Evolutionary conservation across 148 eudicot genomes (phyloP), one percentile per base, ranked within the genome.

Genomic region (Rhododendron ovatum): DNA sequence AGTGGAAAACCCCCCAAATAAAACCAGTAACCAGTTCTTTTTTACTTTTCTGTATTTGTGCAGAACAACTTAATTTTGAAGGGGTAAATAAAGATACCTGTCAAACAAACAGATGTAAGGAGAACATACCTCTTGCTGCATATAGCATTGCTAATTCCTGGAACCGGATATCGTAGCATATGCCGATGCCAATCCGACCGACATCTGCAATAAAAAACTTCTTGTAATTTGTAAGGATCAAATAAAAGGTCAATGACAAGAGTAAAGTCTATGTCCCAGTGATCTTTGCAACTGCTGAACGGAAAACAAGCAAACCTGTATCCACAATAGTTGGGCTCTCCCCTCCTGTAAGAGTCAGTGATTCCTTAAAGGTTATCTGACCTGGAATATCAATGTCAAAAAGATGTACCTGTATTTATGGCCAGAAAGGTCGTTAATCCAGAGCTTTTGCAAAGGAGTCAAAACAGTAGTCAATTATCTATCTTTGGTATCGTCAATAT

Each of bases 361-460:
- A 94, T 88, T 94, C 97, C 87, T 91, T 90, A 83, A 94, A 94
- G 86, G 91, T 91, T 47, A 94, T 93, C 90, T 94, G 87, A 81
- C 94, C 98, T n/a, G 98, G 98, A 88, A 94, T 93, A 89, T 94
- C 93, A 83, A 93, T 93, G 84, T 94, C 95, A 91, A 94, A 94
- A 39, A 95, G 91, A 88, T 95, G 98, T 89, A 95, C 93, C 98
- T 95, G 92, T 86, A 82, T 20, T 61, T 45, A 4, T 41, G 37
- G 47, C 57, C 77, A 67, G 61, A 67, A 69, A 28, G 10, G 28
- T 26, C 18, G 78, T 67, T 45, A 63, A 45, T 63, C 41, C 71
- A 61, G 84, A 14, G 18, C 15, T 30, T 13, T 81, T 81, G 18
- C 47, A 37, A 63, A 83, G 84, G 15, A n/a, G 22, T 63, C 11